Evolutionary conservation across 164 flowering plant species (phyloP).

Genomic region (Akebia trifoliata): DNA sequence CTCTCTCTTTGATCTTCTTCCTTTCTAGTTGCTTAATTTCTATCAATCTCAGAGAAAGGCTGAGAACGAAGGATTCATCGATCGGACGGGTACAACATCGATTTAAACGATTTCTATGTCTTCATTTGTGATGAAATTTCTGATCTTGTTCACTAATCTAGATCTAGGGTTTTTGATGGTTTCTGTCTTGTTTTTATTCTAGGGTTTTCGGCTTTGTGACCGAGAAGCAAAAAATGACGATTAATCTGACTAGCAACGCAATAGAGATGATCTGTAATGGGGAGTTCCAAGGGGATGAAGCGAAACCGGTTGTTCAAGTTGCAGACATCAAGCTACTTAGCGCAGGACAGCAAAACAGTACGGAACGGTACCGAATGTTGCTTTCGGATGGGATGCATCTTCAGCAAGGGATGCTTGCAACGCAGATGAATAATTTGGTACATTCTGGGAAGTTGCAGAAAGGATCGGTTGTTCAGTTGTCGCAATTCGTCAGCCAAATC

Average conservation of each 20-base stretch:
- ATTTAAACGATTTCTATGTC: not conserved
- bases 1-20: not conserved
- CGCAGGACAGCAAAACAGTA: conserved; percentile 13
- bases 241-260: conserved; percentile 18
- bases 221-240: conserved; percentile 13
- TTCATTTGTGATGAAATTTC: not conserved
- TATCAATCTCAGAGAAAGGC: not conserved
- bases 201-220: not conserved
- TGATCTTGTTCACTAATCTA: not conserved
- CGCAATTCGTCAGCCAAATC: conserved; percentile 52
- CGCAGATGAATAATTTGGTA: conserved; percentile 60
- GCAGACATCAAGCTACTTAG: conserved; percentile 19
- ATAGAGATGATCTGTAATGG: conserved; percentile 23
- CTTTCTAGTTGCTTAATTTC: not conserved
- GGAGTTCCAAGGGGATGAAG: conserved; percentile 7
- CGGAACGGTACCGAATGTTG: conserved; percentile 57
- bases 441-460: conserved; percentile 42
- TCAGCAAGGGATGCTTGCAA: conserved; percentile 84
- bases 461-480: conserved; percentile 61
- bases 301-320: conserved; percentile 26
- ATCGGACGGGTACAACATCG: not conserved
- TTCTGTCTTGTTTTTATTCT: not conserved
- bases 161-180: not conserved
- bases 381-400: conserved; percentile 62
- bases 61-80: not conserved